Conservation (phyloP, 2,329 filamentous ascomycete genomes). For the Chalaropsis thielavioides region DNA sequence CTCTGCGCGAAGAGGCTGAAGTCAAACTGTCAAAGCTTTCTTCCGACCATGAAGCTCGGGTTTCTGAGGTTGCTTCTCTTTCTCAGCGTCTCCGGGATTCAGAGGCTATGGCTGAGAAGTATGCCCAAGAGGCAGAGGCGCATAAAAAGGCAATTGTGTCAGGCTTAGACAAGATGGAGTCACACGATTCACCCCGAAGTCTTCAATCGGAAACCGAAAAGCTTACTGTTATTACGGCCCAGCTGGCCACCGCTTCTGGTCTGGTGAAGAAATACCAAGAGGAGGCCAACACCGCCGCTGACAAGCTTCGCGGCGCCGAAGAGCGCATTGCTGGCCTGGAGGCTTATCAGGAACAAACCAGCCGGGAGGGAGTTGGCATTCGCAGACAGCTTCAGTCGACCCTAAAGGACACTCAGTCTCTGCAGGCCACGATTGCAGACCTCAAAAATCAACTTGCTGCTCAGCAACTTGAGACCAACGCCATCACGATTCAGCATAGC, state of each 20-base stretch:
- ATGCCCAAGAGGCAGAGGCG: conserved; percentile 72
- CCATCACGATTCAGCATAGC: conserved; percentile 78
- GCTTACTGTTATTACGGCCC: conserved; percentile 58
- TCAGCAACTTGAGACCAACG: conserved; percentile 87
- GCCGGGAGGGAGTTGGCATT: conserved; percentile 78
- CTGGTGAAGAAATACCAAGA: conserved; percentile 79
- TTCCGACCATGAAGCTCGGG: conserved; percentile 68
- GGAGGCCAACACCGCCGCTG: conserved; percentile 72
- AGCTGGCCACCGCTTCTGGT: conserved; percentile 61
- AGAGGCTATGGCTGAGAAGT: conserved; percentile 75
- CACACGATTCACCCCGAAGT: conserved; percentile 36
- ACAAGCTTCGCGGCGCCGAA: conserved; percentile 82
- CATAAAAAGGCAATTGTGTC: conserved; percentile 71
- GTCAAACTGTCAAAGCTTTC: conserved; percentile 61
- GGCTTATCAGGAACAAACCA: conserved; percentile 93
- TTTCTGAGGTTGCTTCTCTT: conserved; percentile 59
- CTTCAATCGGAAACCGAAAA: conserved; percentile 47
- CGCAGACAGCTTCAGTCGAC: conserved; percentile 78
- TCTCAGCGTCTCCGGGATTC: conserved; percentile 66
- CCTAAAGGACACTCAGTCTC: conserved; percentile 67
- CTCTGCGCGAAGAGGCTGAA: conserved; percentile 61
- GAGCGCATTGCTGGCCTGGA: conserved; percentile 94
- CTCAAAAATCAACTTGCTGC: conserved; percentile 69
- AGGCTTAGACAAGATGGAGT: conserved; percentile 61
- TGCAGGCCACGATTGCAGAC: conserved; percentile 68